These are phyloP conservation scores for Mayamaea pseudoterrestris DNA, from an alignment of 108 stramenopile species.

Conservation along the genomic window DNA sequence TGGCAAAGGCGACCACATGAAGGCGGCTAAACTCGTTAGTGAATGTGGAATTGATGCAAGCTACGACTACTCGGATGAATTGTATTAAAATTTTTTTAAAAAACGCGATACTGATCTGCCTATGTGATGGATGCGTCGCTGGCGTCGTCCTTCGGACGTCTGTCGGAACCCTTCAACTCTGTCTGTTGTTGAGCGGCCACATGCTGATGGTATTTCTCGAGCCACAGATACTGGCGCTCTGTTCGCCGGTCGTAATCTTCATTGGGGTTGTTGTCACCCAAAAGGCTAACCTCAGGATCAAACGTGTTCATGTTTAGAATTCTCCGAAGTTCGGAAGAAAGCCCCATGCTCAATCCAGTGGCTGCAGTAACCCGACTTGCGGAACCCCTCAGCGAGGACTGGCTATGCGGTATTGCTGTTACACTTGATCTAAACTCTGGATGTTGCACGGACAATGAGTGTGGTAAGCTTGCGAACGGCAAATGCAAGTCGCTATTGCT, in stretches of 20 bases:
- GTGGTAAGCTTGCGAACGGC: no score
- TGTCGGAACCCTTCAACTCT: no score
- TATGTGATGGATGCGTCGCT: no score
- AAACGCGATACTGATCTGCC: neutral
- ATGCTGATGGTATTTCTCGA: constrained; percentile 6
- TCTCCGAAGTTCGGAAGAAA: constrained; percentile 4
- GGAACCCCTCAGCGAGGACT: no score
- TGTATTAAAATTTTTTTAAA: neutral
- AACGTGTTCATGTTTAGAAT: constrained; percentile 13
- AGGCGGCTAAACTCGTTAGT: constrained; percentile 16
- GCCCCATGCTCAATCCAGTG: neutral
- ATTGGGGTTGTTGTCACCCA: neutral
- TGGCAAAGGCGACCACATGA: constrained; percentile 37
- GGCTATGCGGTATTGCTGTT: no score
- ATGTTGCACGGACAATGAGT: no score
- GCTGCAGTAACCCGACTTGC: neutral
- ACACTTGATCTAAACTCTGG: no score
- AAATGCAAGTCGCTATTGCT: no score
- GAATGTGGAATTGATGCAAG: constrained; percentile 2
- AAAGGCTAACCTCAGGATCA: neutral
- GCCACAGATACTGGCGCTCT: constrained; percentile 5
- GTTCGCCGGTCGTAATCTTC: neutral
- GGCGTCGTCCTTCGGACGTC: no score
- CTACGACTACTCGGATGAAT: constrained; percentile 4
- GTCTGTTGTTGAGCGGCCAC: neutral